Conservation (phyloP, 331 rosid genomes). For the Rhamnella rubrinervis region DNA sequence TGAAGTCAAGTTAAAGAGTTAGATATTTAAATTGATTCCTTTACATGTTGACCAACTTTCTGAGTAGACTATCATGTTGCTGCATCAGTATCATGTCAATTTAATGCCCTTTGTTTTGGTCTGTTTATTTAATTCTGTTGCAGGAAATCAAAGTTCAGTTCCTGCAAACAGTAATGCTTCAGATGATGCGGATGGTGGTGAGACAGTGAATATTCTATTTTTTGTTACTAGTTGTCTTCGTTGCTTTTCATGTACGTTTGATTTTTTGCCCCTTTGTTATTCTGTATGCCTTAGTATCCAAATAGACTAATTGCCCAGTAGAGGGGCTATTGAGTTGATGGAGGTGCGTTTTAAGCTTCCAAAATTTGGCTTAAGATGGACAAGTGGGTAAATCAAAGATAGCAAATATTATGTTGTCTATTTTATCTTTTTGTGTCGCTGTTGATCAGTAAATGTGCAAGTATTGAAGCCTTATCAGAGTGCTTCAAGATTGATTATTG, state of each 20-base stretch:
- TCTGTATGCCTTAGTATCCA: constrained; percentile 1
- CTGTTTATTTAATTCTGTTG: neutral
- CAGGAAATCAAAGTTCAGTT: constrained; percentile 58
- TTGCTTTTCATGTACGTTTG: neutral
- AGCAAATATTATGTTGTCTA: neutral
- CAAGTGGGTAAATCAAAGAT: neutral
- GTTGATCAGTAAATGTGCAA: no score
- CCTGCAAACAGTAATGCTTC: constrained; percentile 46
- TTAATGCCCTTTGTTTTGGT: constrained; percentile 24
- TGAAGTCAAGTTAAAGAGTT: neutral
- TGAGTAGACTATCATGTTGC: constrained; percentile 23
- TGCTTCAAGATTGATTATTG: neutral
- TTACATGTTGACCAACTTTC: constrained; percentile 10
- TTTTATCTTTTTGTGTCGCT: neutral
- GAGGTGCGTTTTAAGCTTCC: neutral
- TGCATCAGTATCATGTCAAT: constrained; percentile 13
- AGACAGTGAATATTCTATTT: constrained; percentile 30
- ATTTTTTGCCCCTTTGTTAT: constrained; percentile 1
- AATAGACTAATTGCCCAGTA: constrained; percentile 2
- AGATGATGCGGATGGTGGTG: constrained; percentile 70
- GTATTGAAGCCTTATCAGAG: neutral
- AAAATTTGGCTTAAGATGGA: neutral
- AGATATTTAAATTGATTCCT: constrained; percentile 4
- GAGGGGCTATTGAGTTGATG: neutral
- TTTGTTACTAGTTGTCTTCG: neutral